These are phyloP conservation scores for Trichoderma polysporum DNA, from an alignment of 2,329 filamentous ascomycete genomes.

Conservation along the genomic window DNA sequence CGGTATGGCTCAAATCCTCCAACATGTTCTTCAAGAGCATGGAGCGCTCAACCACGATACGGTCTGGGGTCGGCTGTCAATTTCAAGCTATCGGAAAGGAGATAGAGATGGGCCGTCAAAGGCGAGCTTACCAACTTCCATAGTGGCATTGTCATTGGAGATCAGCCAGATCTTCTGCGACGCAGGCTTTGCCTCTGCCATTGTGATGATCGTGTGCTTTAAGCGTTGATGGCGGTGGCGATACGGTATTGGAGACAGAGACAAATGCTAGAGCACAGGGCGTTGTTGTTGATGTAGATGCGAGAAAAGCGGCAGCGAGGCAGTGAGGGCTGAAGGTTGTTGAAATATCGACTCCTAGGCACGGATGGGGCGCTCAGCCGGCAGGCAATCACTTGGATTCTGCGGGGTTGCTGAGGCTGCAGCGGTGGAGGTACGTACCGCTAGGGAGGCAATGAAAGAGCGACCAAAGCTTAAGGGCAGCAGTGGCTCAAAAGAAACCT, in stretches of 20 bases:
- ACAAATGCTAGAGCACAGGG: background rate
- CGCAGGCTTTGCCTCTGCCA: constrained; percentile 37
- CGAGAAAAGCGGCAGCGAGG: background rate
- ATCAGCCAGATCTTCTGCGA: constrained; percentile 46
- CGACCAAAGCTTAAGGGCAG: background rate
- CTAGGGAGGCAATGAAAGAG: background rate
- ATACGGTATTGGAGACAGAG: background rate
- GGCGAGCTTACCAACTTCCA: constrained; percentile 47
- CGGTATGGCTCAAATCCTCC: constrained; percentile 77
- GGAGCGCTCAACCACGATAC: constrained; percentile 83
- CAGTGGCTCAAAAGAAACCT: background rate
- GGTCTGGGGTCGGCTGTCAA: constrained; percentile 55
- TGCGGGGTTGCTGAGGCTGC: constrained; percentile 20
- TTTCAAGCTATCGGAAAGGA: background rate
- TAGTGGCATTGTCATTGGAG: constrained; percentile 51
- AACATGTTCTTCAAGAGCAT: constrained; percentile 98
- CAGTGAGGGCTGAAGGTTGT: background rate
- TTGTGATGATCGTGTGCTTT: constrained; percentile 27
- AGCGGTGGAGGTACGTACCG: constrained; percentile 5
- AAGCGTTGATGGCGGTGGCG: background rate
- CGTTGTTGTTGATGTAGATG: background rate
- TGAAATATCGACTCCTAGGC: constrained; percentile 7
- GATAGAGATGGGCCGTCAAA: background rate
- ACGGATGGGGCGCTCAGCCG: background rate
- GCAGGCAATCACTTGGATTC: constrained; percentile 5